A percentile compares a stretch with the other conserved stretches of the same genome.
Evolutionary conservation across 176 grass and related monocot species (phyloP).

Genomic region (Musa acuminata): DNA sequence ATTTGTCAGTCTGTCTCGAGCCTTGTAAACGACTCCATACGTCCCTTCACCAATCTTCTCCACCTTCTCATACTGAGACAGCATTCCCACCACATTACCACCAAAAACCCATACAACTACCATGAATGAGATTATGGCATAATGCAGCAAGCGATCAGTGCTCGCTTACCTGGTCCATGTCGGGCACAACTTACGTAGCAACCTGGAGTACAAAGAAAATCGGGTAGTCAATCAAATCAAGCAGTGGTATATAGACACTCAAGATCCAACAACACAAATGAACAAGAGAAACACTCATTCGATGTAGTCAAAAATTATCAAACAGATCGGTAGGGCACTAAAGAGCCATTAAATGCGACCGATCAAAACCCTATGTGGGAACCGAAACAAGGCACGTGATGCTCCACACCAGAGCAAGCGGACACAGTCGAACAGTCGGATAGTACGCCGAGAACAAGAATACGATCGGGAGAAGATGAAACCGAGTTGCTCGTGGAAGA

Average conservation of each 20-base stretch:
- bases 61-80: conserved; percentile 6
- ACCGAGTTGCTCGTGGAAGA: too few species aligned
- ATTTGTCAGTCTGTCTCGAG: conserved; percentile 10
- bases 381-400: too few species aligned
- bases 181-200: background rate
- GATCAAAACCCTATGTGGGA: background rate
- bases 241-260: background rate
- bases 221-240: background rate
- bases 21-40: conserved; percentile 5
- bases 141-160: background rate
- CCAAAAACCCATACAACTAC: background rate
- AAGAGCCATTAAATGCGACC: background rate
- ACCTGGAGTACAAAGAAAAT: background rate
- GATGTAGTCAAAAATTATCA: background rate
- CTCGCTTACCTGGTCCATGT: background rate
- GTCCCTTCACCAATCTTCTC: conserved; percentile 15
- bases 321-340: background rate
- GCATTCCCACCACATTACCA: background rate
- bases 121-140: background rate
- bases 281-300: background rate
- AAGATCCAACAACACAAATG: background rate
- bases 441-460: too few species aligned
- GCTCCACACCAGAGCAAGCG: too few species aligned
- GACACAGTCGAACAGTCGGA: too few species aligned
- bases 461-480: too few species aligned